Evolutionary conservation across 75 land plant genomes (phyloP), one percentile per base, ranked within the genome.

Genomic region (Adiantum capillusveneris): DNA sequence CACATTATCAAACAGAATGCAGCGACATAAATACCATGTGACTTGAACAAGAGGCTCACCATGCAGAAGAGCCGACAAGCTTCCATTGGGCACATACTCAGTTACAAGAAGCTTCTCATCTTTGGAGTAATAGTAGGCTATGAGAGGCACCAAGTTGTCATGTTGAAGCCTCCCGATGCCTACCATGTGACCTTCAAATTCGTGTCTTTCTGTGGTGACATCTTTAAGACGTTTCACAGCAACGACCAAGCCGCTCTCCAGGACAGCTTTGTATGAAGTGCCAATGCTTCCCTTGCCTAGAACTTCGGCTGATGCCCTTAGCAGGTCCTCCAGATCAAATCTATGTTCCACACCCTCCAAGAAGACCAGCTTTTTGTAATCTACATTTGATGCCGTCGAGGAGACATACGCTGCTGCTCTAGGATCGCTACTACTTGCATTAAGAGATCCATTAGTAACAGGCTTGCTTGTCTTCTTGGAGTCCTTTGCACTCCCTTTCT

Each of bases 171-270:
- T 42, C 20, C 67, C 67, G 1, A 81, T 26, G 46, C 29, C 57
- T 53, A 36, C 62, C 79, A 81, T 81, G 25, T 71, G 42, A 41
- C 17, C 20, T 63, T 62, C 60, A 57, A 81, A 81, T 30, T 62
- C 84, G 22, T 73, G 69, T 29, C 44, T 64, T 0, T 56, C 56
- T 0, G 69, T 54, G 16, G 69, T 31, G 79, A 85, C 60, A 14
- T 81, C 76, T 61, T 58, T 75, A 31, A 78, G 65, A 70, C 88
- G 69, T 74, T 85, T 85, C 60, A 85, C 88, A 1, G 67, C 88
- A 56, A 78, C 65, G 22, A 63, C 25, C 16, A 21, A 12, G 0
- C 82, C 84, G 7, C 62, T 59, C 0, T 57, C 67, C 54, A 81
- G 29, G 18, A 63, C 68, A 17, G 84, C 84, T 69, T 81, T 85